Conservation (phyloP, 805 yeast species). For the Sugiyamaella mastotermitis region DNA sequence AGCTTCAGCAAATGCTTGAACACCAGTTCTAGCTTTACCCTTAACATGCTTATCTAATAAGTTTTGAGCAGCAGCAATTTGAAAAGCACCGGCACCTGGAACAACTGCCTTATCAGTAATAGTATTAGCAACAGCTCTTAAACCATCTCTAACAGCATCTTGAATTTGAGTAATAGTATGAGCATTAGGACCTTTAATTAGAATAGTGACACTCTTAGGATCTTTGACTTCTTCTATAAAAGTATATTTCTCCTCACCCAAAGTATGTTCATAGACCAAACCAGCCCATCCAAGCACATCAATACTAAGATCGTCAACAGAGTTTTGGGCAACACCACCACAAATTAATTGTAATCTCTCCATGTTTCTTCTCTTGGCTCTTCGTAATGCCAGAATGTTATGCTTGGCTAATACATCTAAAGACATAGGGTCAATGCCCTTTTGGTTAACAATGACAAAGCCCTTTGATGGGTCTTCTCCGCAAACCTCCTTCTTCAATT, state of each 20-base stretch:
- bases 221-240: constrained; percentile 82
- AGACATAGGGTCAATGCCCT: constrained; percentile 98
- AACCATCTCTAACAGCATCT: constrained; percentile 96
- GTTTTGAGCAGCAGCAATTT: constrained; percentile 71
- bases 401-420: constrained; percentile 89
- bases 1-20: constrained; percentile 91
- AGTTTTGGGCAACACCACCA: constrained; percentile 97
- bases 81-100: constrained; percentile 98
- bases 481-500: constrained; percentile 88
- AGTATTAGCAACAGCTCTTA: constrained; percentile 90
- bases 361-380: constrained; percentile 99
- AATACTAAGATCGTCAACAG: constrained; percentile 86
- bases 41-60: constrained; percentile 53
- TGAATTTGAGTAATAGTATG: constrained; percentile 87
- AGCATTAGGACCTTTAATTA: constrained; percentile 89
- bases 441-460: constrained; percentile 93
- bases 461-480: constrained; percentile 64
- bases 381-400: constrained; percentile 86
- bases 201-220: constrained; percentile 86
- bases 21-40: constrained; percentile 86
- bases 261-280: constrained; percentile 79
- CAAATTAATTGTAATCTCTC: constrained; percentile 93
- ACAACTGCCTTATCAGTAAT: constrained; percentile 77
- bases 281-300: constrained; percentile 84
- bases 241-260: constrained; percentile 97